Conservation (phyloP, 1,284 basidiomycete species). For the Boletus albobrunnescens region DNA sequence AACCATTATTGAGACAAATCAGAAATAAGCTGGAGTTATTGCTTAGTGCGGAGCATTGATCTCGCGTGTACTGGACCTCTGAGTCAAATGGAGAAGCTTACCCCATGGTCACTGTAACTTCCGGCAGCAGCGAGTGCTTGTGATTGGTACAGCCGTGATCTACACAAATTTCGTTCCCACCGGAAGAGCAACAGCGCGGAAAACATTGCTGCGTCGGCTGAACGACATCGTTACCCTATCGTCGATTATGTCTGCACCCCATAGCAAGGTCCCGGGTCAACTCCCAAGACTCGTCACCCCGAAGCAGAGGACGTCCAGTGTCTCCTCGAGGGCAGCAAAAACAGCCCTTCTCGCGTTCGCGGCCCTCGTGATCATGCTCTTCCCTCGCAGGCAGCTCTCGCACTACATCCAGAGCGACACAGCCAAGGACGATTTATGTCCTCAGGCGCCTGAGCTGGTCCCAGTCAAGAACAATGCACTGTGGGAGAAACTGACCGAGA, state of each 20-base stretch:
- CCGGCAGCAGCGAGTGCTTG: no score
- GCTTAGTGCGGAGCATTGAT: no score
- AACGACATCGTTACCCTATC: not conserved
- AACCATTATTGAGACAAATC: no score
- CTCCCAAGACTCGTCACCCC: constrained; percentile 13
- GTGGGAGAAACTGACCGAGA: constrained; percentile 24
- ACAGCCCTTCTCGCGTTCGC: constrained; percentile 15
- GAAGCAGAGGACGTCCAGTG: not conserved
- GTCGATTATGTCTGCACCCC: constrained; percentile 9
- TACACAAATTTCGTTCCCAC: no score
- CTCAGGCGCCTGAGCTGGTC: constrained; percentile 26
- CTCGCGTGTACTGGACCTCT: no score
- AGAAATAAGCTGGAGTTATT: no score
- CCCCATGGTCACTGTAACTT: no score
- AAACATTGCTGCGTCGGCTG: not conserved
- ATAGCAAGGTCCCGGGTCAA: constrained; percentile 3
- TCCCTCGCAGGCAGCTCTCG: constrained; percentile 13
- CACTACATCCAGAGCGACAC: not conserved
- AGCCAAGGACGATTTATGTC: constrained; percentile 18
- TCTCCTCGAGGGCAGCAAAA: constrained; percentile 13
- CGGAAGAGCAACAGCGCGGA: not conserved
- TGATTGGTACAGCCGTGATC: no score
- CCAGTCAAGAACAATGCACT: constrained; percentile 27
- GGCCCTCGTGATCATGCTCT: constrained; percentile 15
- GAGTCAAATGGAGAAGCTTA: no score